Evolutionary conservation across 1,284 basidiomycete species (phyloP).

Genomic region (Phaffia rhodozyma): DNA sequence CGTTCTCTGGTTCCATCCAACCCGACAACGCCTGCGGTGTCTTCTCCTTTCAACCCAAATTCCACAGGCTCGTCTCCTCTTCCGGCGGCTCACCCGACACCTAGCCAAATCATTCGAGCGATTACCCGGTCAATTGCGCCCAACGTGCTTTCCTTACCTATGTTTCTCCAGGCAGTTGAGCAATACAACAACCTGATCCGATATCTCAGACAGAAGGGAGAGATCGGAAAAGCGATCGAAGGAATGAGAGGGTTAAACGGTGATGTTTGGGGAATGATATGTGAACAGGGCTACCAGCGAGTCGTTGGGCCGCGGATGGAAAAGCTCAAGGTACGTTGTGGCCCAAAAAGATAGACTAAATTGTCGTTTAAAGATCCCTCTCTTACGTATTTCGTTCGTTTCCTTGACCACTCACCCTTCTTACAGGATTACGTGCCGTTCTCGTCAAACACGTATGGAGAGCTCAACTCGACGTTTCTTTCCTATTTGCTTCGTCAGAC

Average conservation of each 20-base stretch:
- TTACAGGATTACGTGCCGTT: conserved; percentile 15
- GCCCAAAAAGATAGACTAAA: conserved; percentile 11
- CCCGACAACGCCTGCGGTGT: neutral
- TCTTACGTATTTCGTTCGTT: neutral
- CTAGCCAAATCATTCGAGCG: conserved; percentile 34
- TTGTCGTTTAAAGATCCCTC: neutral
- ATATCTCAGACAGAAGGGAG: conserved; percentile 32
- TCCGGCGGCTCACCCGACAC: conserved; percentile 16
- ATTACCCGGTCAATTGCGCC: conserved; percentile 40
- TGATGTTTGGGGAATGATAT: conserved; percentile 40
- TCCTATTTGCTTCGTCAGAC: conserved; percentile 32
- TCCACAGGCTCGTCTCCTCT: conserved; percentile 14
- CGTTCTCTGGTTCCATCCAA: conserved; percentile 2
- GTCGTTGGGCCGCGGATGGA: conserved; percentile 42
- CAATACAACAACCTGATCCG: conserved; percentile 40
- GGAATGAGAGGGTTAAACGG: conserved; percentile 22
- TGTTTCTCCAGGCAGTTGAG: conserved; percentile 37
- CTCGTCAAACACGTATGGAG: conserved; percentile 32
- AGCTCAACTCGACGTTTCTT: conserved; percentile 35
- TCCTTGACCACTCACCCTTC: neutral
- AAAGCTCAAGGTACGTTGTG: conserved; percentile 36
- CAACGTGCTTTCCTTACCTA: conserved; percentile 41
- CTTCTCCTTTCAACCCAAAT: neutral
- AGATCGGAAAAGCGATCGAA: conserved; percentile 26
- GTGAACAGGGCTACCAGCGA: conserved; percentile 44